Evolutionary conservation across 2,329 filamentous ascomycete genomes (phyloP).

Genomic region (Exophiala sideris): DNA sequence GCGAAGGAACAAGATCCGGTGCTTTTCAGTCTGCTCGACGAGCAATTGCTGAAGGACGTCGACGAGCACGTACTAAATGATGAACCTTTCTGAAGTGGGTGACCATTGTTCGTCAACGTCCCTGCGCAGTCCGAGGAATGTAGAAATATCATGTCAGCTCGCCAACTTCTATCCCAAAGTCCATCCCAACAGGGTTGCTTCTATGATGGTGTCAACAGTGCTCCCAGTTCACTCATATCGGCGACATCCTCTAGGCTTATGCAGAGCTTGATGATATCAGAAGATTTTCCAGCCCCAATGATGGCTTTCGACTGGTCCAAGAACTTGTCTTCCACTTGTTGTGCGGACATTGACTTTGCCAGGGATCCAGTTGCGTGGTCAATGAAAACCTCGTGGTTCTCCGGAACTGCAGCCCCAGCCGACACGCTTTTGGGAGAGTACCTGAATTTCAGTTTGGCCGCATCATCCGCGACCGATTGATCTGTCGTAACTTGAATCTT

Average conservation of each 20-base stretch:
- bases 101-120: too few relatives aligned
- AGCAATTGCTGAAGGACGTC: not conserved
- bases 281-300: conserved; percentile 37
- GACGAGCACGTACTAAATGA: not conserved
- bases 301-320: conserved; percentile 44
- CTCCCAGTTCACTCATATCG: not conserved
- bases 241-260: conserved; percentile 1
- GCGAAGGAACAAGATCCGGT: not conserved
- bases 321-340: conserved; percentile 48
- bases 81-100: conserved; percentile 37
- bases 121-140: too few relatives aligned
- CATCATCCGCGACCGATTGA: conserved; percentile 40
- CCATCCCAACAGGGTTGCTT: too few relatives aligned
- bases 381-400: conserved; percentile 42
- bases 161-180: too few relatives aligned
- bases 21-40: conserved; percentile 1
- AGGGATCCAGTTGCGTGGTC: conserved; percentile 51
- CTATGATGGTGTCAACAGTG: not conserved
- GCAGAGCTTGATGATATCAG: not conserved
- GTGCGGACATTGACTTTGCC: conserved; percentile 45
- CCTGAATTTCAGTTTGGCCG: conserved; percentile 38
- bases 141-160: too few relatives aligned
- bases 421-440: not conserved
- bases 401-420: conserved; percentile 8
- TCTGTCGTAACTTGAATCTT: conserved; percentile 45